Percentiles rank a stretch among this genome's conserved stretches.
These are phyloP conservation scores for Citrullus amarus DNA, from an alignment of 306 rosid genomes.

Conservation along the genomic window DNA sequence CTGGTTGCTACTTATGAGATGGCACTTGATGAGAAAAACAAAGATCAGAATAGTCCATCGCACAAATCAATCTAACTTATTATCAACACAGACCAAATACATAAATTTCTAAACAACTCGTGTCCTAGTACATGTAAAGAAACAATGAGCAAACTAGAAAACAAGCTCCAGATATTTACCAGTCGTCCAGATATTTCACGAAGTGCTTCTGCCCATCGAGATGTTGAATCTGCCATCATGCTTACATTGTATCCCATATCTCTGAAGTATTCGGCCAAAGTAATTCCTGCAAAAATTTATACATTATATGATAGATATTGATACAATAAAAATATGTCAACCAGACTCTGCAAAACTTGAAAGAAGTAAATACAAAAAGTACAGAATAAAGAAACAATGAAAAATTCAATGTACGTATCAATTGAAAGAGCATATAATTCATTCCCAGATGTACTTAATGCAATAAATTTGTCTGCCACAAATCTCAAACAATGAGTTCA, in stretches of 20 bases:
- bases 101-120: background rate
- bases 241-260: constrained; percentile 99
- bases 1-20: background rate
- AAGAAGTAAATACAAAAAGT: background rate
- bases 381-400: background rate
- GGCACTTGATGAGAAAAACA: background rate
- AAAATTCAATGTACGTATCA: background rate
- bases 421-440: background rate
- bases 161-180: constrained; percentile 32
- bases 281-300: constrained; percentile 58
- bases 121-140: background rate
- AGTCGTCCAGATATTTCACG: constrained; percentile 99
- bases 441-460: background rate
- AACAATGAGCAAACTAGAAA: background rate
- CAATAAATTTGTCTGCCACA: background rate
- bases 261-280: constrained; percentile 96
- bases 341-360: background rate
- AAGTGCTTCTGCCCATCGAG: constrained; percentile 99
- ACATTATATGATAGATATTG: background rate
- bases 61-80: background rate
- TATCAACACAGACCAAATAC: background rate
- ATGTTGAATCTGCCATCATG: constrained; percentile 99
- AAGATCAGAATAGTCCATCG: background rate
- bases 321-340: background rate
- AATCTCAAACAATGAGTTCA: background rate